Evolutionary conservation across 2,329 filamentous ascomycete genomes (phyloP), one percentile per base, ranked within the genome.

Genomic region (Fusarium metavorans): DNA sequence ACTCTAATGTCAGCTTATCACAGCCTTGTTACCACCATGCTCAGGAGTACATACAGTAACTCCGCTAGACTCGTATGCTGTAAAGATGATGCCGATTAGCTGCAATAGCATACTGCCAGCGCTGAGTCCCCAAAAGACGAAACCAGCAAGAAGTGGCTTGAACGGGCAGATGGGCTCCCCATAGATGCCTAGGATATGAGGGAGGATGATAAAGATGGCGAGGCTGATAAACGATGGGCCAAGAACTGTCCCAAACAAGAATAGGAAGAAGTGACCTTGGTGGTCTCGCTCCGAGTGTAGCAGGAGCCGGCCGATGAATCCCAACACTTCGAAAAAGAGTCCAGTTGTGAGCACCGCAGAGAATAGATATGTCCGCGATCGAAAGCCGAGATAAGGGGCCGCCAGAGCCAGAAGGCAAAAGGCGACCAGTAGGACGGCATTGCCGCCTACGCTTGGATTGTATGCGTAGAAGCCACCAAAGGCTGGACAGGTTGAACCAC

Each of bases 121-220:
- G 39, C 82, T 76, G 27, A 86, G 69, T 14, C 76, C 72, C 56
- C 81, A 76, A 61, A 86, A 82, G 32, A 82, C 64, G 14, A 84
- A 68, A 1, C 78, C 82, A 11, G 82, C 75, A 50, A 82, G 78
- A 1, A 82, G 69, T 1, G 85, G 84, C 11, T 71, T 80, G 60
- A 84, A 74, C 3, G 83, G 79, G 18, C 81, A 82, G 20, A 85
- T 82, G 8, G 83, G 80, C 9, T 84, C 81, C 23, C 87, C 87
- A 68, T 88, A 88, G 6, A 88, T 75, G 9, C 81, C 79, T 39
- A 89, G 79, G 25, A 88, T 78, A 52, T 86, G 86, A 3, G 87
- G 87, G 20, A 88, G 77, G 9, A 86, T 75, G 25, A 84, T 78
- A 63, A 86, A 88, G 32, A 88, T 78, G 30, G 86, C 84, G 13